Conservation (phyloP, 2,329 filamentous ascomycete species). For the Diaporthe amygdali region DNA sequence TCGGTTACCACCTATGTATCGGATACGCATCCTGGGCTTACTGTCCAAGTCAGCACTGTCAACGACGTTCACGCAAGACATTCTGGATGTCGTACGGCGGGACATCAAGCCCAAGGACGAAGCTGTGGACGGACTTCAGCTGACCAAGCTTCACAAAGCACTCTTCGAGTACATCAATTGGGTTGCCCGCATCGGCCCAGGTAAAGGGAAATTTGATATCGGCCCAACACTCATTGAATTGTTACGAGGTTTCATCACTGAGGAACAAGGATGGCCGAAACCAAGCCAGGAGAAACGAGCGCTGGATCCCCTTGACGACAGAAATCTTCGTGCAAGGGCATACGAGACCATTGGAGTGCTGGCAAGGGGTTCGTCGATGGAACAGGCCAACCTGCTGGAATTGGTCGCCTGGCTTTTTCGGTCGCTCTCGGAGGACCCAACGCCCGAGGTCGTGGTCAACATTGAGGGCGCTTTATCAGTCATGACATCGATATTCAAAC, state of each 20-base stretch:
- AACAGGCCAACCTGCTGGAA: constrained; percentile 58
- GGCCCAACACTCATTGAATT: constrained; percentile 71
- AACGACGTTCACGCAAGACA: constrained; percentile 67
- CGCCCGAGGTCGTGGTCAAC: constrained; percentile 78
- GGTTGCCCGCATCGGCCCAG: constrained; percentile 76
- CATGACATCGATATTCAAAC: constrained; percentile 57
- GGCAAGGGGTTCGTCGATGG: constrained; percentile 66
- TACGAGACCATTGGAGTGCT: constrained; percentile 92
- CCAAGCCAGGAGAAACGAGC: constrained; percentile 35
- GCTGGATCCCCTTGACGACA: constrained; percentile 56
- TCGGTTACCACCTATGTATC: constrained; percentile 72
- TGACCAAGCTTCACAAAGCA: constrained; percentile 78
- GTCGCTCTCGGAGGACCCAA: constrained; percentile 81
- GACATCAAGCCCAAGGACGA: constrained; percentile 48
- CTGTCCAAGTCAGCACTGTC: constrained; percentile 79
- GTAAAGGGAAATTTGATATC: constrained; percentile 64
- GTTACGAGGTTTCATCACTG: constrained; percentile 72
- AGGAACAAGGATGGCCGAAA: constrained; percentile 84
- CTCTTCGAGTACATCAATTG: constrained; percentile 89
- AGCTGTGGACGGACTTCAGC: constrained; percentile 69
- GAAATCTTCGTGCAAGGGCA: constrained; percentile 75
- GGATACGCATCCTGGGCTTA: constrained; percentile 76
- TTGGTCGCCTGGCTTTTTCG: constrained; percentile 78
- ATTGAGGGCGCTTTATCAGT: constrained; percentile 89
- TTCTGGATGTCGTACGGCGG: constrained; percentile 73